Conservation (phyloP, 2,329 filamentous ascomycete genomes). For the Trichoderma gracile region DNA sequence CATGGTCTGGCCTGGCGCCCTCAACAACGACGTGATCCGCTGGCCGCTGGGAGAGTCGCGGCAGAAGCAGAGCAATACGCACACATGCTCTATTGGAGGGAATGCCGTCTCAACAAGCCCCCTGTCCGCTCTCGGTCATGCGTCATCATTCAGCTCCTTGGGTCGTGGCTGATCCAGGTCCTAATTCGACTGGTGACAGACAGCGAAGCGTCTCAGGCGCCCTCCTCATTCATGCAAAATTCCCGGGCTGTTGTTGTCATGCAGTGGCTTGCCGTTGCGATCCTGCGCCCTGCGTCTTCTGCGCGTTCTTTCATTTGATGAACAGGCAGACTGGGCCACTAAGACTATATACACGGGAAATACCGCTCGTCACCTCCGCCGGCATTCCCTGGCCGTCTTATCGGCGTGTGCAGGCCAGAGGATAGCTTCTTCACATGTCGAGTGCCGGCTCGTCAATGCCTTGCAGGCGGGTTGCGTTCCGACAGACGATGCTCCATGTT, state of each 20-base stretch:
- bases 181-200: conserved; percentile 4
- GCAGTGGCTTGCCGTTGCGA: conserved; percentile 6
- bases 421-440: neutral
- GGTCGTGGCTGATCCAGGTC: neutral
- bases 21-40: neutral
- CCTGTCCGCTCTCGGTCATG: neutral
- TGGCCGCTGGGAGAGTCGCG: conserved; percentile 1
- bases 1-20: conserved; percentile 11
- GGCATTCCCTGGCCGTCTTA: neutral
- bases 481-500: neutral
- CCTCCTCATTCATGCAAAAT: conserved; percentile 5
- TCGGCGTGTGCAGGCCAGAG: neutral
- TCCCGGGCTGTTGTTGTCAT: neutral
- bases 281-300: conserved; percentile 2
- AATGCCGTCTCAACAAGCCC: neutral
- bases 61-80: neutral
- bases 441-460: neutral
- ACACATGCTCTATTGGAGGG: conserved; percentile 10
- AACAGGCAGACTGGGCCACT: neutral
- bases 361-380: neutral
- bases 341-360: neutral
- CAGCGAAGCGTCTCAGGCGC: conserved; percentile 12
- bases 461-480: neutral
- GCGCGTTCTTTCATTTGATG: neutral
- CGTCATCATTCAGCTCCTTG: conserved; percentile 8